Conservation (phyloP, 2,329 filamentous ascomycete species). For the Claviceps spartinae region DNA sequence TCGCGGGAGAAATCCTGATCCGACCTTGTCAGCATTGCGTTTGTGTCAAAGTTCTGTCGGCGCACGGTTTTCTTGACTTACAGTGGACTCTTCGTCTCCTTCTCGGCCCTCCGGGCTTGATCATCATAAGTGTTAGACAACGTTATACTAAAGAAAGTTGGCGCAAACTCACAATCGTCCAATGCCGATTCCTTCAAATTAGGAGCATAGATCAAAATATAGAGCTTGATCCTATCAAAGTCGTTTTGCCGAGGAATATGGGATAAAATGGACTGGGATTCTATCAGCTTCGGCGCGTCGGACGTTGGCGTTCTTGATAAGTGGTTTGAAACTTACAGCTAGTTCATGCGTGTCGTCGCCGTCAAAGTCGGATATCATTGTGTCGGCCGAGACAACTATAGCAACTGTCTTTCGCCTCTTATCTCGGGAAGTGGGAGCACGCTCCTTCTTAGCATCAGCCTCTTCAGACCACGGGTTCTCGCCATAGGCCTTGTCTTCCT, state of each 20-base stretch:
- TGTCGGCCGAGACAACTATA: conserved; percentile 74
- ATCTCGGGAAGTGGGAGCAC: conserved; percentile 20
- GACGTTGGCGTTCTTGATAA: neutral
- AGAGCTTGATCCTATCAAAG: conserved; percentile 59
- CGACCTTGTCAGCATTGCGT: neutral
- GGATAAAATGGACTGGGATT: conserved; percentile 63
- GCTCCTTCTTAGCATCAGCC: conserved; percentile 52
- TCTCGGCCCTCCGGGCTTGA: conserved; percentile 54
- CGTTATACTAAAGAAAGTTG: conserved; percentile 59
- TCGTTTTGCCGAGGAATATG: conserved; percentile 72
- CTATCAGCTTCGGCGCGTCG: conserved; percentile 3
- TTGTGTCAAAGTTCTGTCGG: neutral
- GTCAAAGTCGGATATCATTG: conserved; percentile 42
- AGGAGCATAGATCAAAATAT: conserved; percentile 82
- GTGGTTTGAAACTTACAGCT: conserved; percentile 48
- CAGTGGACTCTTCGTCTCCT: conserved; percentile 47
- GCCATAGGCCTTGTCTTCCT: conserved; percentile 70
- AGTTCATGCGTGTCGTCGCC: conserved; percentile 58
- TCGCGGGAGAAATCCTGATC: conserved; percentile 20
- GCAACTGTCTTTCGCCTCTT: conserved; percentile 66
- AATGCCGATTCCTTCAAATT: conserved; percentile 53
- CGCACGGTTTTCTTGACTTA: conserved; percentile 21
- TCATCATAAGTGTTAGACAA: conserved; percentile 75
- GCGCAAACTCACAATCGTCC: conserved; percentile 39
- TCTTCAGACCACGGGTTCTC: conserved; percentile 92